Conservation (phyloP, 371 early-diverging fungal species). For the Rhizopus delemar region DNA sequence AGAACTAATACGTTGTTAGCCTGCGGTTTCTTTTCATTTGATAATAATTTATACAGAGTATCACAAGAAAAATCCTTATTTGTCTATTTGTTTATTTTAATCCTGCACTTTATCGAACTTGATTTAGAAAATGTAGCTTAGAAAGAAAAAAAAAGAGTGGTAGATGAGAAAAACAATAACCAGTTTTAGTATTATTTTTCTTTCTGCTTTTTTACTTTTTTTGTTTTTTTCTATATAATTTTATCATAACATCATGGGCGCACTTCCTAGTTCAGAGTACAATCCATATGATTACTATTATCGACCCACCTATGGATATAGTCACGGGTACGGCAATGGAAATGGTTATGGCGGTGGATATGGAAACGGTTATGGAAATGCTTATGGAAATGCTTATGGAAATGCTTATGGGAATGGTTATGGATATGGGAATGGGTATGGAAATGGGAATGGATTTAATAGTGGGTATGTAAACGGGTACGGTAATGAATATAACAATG, state of each 20-base stretch:
- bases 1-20: too few species aligned
- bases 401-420: not conserved
- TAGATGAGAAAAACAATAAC: not conserved
- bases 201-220: not conserved
- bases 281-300: slow-evolving; percentile 2
- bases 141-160: slow-evolving; percentile 1
- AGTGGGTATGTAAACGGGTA: not conserved
- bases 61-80: too few species aligned
- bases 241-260: slow-evolving; percentile 1
- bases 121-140: too few species aligned
- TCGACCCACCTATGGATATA: not conserved
- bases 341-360: not conserved
- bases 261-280: slow-evolving; percentile 4
- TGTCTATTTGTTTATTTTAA: too few species aligned
- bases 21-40: too few species aligned
- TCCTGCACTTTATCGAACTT: too few species aligned
- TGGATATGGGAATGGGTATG: not conserved
- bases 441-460: not conserved
- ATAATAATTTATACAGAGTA: too few species aligned
- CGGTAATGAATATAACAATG: not conserved
- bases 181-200: slow-evolving; percentile 1
- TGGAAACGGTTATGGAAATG: not conserved
- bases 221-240: not conserved
- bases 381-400: not conserved
- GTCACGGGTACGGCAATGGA: not conserved